A percentile compares a stretch with the other conserved stretches of the same genome.
These are phyloP conservation scores for Metschnikowia continentalis DNA, from an alignment of 805 yeast species.

Conservation along the genomic window DNA sequence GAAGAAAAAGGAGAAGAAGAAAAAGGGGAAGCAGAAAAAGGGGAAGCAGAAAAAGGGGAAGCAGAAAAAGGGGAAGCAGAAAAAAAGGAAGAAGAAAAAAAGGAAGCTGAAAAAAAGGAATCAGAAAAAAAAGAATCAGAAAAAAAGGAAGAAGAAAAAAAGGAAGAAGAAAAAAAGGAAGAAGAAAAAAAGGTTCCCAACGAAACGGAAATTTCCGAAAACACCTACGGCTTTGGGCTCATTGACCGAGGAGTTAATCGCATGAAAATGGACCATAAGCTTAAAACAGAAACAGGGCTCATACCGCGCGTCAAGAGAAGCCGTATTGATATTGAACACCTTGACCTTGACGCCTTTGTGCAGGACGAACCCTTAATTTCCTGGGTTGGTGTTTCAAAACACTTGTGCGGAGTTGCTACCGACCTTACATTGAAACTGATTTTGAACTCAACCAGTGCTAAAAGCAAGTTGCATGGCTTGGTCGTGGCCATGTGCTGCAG, in stretches of 20 bases:
- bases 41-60: too few relatives aligned
- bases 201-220: too few relatives aligned
- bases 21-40: too few relatives aligned
- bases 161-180: too few relatives aligned
- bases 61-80: too few relatives aligned
- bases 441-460: slow-evolving; percentile 27
- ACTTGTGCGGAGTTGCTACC: slow-evolving; percentile 91
- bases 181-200: too few relatives aligned
- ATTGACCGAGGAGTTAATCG: slow-evolving; percentile 76
- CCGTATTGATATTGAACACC: slow-evolving; percentile 77
- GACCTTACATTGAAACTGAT: slow-evolving; percentile 75
- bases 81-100: too few relatives aligned
- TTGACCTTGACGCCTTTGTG: slow-evolving; percentile 48
- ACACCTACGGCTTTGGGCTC: slow-evolving; percentile 46
- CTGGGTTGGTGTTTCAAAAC: slow-evolving; percentile 72
- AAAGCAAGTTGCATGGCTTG: slow-evolving; percentile 45
- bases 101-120: too few relatives aligned
- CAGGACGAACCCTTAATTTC: slow-evolving; percentile 12
- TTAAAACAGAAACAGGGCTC: slow-evolving; percentile 44
- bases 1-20: too few relatives aligned
- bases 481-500: slow-evolving; percentile 92
- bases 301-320: slow-evolving; percentile 44
- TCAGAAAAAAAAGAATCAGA: too few relatives aligned
- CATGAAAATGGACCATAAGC: slow-evolving; percentile 72
- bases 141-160: too few relatives aligned